Evolutionary conservation across 305 asterid genomes (phyloP).

Genomic region (Stenogyne calaminthoides): DNA sequence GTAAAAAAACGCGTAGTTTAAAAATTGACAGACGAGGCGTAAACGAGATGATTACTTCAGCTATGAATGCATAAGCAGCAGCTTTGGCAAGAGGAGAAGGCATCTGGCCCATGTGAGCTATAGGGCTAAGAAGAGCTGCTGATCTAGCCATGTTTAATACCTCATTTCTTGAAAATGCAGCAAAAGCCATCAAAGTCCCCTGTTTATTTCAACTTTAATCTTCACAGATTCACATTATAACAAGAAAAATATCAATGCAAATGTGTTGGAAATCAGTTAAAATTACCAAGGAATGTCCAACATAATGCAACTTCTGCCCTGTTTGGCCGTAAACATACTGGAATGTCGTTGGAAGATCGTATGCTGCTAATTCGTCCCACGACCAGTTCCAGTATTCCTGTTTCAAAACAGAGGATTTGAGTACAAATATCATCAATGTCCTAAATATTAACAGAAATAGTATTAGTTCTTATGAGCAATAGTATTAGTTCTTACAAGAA

Average conservation of each 20-base stretch:
- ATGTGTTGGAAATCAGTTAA: neutral
- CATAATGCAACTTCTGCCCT: constrained; percentile 66
- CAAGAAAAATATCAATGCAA: neutral
- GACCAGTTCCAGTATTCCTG: constrained; percentile 87
- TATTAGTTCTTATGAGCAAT: too few species aligned
- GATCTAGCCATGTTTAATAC: constrained; percentile 52
- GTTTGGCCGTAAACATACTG: constrained; percentile 56
- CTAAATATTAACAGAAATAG: too few species aligned
- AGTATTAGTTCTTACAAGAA: too few species aligned
- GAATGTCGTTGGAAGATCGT: constrained; percentile 62
- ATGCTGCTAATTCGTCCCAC: constrained; percentile 75
- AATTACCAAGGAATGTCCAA: constrained; percentile 75
- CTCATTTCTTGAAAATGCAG: constrained; percentile 60
- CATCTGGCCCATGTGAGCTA: constrained; percentile 66
- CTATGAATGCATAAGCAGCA: constrained; percentile 56
- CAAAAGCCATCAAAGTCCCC: constrained; percentile 89
- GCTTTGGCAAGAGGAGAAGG: constrained; percentile 57
- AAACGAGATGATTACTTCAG: constrained; percentile 45
- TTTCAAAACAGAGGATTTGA: neutral
- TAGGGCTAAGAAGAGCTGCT: constrained; percentile 72
- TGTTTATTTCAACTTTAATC: constrained; percentile 25
- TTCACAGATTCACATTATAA: neutral
- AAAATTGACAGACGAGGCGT: neutral
- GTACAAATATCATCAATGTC: neutral
- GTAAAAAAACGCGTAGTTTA: neutral